Evolutionary conservation across 768 basidiomycete genomes (phyloP), one percentile per base, ranked within the genome.

Genomic region (Tylopilus felleus): DNA sequence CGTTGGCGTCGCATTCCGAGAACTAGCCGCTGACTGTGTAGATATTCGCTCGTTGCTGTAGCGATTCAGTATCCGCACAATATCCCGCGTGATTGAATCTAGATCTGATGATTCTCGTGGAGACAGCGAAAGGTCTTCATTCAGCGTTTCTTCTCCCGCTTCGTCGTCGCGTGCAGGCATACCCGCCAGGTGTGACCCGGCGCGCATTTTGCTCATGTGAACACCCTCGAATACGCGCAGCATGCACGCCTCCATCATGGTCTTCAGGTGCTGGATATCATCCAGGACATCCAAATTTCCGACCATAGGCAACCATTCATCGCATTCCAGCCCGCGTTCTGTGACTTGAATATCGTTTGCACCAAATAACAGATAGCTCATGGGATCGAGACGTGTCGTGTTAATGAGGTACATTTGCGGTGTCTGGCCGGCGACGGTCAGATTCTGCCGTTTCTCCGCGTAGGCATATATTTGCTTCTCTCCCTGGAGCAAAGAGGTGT

Each of bases 321-420:
- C 95, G 64, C 92, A 94, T 63, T 88, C 85, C 47, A 98, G 68
- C 7, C 93, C 91, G 17, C 80, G 78, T 36, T 83, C 80, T 0
- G 81, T 81, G 39, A 88, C 83, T 55, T 81, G 72, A 28, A 94
- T 78, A 47, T 85, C 80, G 68, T 91, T 84, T 0, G 93, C 93
- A 7, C 94, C 95, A 62, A 98, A 96, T 12, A 98, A 77, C 69
- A 96, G 78, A 67, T 94, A 96, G 5, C 86, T 86, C 77, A 98
- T 77, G 9, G 90, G 89, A 65, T 96, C 93, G 23, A 98, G 74
- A 42, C 85, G 84, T 1, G 92, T 94, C 13, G 92, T 93, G 31
- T 80, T 84, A 46, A 93, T 80, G 21, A 96, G 76, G 68, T 79
- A 87, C 47, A 81, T 92, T 62, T 85, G 82, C 4, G 85, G 73